phyloP scores from a whole-genome alignment of 163 green algal species.

The Prototheca cutis region DNA sequence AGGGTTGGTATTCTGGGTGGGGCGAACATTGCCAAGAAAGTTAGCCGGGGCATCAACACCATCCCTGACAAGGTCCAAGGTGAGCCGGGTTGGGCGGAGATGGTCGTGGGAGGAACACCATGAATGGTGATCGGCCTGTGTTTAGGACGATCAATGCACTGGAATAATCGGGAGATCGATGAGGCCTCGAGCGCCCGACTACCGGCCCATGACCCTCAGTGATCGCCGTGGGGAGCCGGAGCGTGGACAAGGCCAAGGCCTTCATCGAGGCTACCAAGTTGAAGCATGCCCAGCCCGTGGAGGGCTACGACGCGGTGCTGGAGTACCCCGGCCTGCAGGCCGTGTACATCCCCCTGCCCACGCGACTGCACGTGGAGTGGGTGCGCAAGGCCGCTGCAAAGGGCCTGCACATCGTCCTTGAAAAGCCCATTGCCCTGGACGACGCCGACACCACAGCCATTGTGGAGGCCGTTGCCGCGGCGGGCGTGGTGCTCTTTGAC shows the following conservation, averaged over 20 bases:
- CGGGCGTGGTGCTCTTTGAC: conserved; percentile 46
- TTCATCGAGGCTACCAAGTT: conserved; percentile 21
- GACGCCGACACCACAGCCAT: conserved; percentile 24
- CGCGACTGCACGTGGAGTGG: conserved; percentile 38
- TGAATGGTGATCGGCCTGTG: too few relatives aligned
- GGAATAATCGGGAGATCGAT: too few relatives aligned
- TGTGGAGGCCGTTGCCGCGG: conserved; percentile 15
- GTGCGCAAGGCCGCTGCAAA: conserved; percentile 33
- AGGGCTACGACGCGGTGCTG: conserved; percentile 44
- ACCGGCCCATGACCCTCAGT: too few relatives aligned
- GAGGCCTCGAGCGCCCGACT: too few relatives aligned
- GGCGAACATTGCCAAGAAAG: conserved; percentile 39
- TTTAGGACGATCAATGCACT: too few relatives aligned
- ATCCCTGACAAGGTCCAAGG: not conserved
- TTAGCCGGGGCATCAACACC: conserved; percentile 17
- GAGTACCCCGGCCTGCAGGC: conserved; percentile 23
- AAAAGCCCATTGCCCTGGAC: conserved; percentile 43
- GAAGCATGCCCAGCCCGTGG: conserved; percentile 20
- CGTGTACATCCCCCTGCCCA: conserved; percentile 51
- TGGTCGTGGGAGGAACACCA: too few relatives aligned
- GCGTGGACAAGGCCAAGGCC: conserved; percentile 16
- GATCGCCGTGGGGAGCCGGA: conserved; percentile 26
- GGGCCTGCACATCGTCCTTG: conserved; percentile 49
- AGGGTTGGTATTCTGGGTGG: conserved; percentile 44
- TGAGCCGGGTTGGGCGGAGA: not conserved